phyloP scores from a whole-genome alignment of 768 basidiomycete genomes.

The Lactifluus hygrophoroides region DNA sequence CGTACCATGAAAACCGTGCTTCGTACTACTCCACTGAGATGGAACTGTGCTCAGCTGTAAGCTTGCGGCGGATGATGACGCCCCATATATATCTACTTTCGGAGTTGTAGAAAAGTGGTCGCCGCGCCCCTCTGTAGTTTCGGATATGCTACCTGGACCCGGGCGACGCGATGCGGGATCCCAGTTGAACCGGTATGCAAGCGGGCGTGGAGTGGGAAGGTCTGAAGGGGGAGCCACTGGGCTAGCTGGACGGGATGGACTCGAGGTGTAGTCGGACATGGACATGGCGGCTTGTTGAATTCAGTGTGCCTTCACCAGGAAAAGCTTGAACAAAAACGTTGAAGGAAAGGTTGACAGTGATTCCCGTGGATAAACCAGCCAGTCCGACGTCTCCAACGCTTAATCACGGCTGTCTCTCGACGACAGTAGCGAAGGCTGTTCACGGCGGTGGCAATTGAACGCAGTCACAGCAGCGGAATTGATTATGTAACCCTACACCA shows the following conservation, averaged over 20 bases:
- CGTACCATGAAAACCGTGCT: constrained; percentile 85
- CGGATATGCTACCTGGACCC: constrained; percentile 67
- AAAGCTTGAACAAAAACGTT: not conserved
- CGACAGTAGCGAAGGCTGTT: too few relatives aligned
- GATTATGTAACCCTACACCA: not conserved
- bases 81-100: constrained; percentile 38
- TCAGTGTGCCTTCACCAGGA: not conserved
- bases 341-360: not conserved
- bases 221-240: constrained; percentile 41
- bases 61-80: constrained; percentile 37
- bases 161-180: constrained; percentile 47
- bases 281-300: constrained; percentile 24
- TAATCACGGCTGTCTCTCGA: too few relatives aligned
- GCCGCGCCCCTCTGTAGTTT: constrained; percentile 57
- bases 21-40: constrained; percentile 69
- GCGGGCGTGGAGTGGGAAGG: constrained; percentile 40
- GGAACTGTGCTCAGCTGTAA: constrained; percentile 45
- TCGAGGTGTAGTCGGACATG: constrained; percentile 41
- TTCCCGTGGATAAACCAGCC: too few relatives aligned
- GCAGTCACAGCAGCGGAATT: too few relatives aligned
- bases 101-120: constrained; percentile 45
- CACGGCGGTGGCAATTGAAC: too few relatives aligned
- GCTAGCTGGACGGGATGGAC: constrained; percentile 49
- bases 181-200: constrained; percentile 62
- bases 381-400: too few relatives aligned